These are phyloP conservation scores for Xeromyces bisporus DNA, from an alignment of 495 filamentous ascomycete species.

Conservation along the genomic window DNA sequence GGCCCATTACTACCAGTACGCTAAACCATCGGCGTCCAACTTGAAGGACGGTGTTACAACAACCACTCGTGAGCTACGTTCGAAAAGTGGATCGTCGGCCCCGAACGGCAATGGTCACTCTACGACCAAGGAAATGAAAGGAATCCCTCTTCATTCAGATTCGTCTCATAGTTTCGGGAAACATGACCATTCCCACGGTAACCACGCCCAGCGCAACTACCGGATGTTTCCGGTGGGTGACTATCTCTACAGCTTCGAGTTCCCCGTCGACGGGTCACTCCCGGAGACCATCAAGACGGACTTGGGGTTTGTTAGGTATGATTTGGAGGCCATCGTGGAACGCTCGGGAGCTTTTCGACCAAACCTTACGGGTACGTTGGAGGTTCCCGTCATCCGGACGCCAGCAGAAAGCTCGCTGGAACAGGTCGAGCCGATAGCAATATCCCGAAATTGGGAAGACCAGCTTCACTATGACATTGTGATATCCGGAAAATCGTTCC, in stretches of 20 bases:
- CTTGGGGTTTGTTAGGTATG: constrained; percentile 74
- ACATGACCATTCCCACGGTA: constrained; percentile 44
- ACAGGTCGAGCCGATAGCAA: constrained; percentile 89
- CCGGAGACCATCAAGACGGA: constrained; percentile 87
- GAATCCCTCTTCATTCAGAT: constrained; percentile 61
- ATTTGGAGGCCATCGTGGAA: constrained; percentile 76
- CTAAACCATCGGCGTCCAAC: constrained; percentile 27
- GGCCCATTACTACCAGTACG: constrained; percentile 28
- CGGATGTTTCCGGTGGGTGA: constrained; percentile 78
- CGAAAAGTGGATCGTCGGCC: constrained; percentile 22
- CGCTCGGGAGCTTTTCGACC: constrained; percentile 83
- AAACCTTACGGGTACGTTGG: constrained; percentile 70
- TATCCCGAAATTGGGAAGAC: constrained; percentile 94
- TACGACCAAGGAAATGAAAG: constrained; percentile 34
- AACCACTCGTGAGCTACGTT: constrained; percentile 25
- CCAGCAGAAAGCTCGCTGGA: constrained; percentile 87
- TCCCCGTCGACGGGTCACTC: constrained; percentile 80
- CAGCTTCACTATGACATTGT: constrained; percentile 98
- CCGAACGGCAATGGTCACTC: constrained; percentile 17
- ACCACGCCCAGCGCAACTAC: constrained; percentile 74
- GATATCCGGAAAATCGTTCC: constrained; percentile 96
- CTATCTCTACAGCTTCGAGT: constrained; percentile 89
- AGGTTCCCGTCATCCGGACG: constrained; percentile 72
- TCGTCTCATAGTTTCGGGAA: constrained; percentile 75
- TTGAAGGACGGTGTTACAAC: constrained; percentile 29